Conservation (phyloP, 1,284 basidiomycete genomes). For the Fomitiporia mediterranea region DNA sequence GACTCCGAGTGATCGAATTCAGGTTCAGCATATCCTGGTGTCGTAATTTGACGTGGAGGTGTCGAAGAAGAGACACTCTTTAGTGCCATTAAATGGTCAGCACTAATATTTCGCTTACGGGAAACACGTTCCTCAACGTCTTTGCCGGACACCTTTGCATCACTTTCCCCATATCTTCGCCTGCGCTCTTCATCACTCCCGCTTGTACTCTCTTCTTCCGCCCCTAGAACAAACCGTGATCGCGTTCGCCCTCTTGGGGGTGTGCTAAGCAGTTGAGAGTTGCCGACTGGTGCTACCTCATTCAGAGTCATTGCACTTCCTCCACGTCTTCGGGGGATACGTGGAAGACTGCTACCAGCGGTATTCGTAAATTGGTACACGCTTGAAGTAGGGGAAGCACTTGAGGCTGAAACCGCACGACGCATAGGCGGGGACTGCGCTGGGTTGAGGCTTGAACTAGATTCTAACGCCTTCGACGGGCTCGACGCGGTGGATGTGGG, state of each 20-base stretch:
- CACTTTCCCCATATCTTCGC: background rate
- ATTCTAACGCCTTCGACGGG: background rate
- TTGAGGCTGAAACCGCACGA: constrained; percentile 9
- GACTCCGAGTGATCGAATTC: constrained; percentile 5
- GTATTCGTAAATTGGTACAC: background rate
- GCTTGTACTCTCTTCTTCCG: constrained; percentile 9
- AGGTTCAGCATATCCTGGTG: background rate
- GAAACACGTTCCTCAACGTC: background rate
- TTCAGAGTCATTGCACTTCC: background rate
- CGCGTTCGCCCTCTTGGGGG: background rate
- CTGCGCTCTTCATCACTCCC: background rate
- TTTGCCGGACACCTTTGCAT: background rate
- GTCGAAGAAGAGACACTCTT: background rate
- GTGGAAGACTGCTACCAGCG: constrained; percentile 8
- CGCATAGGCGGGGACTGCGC: background rate
- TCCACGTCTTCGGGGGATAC: constrained; percentile 5
- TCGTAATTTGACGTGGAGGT: background rate
- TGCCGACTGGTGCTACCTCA: background rate
- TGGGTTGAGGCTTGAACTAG: background rate
- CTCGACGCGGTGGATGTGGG: background rate
- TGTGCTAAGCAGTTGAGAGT: background rate
- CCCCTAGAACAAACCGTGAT: constrained; percentile 10
- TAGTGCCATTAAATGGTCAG: background rate
- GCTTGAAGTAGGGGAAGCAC: constrained; percentile 1
- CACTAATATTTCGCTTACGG: constrained; percentile 8